Evolutionary conservation across 768 basidiomycete species (phyloP).

Genomic region (Russula emetica): DNA sequence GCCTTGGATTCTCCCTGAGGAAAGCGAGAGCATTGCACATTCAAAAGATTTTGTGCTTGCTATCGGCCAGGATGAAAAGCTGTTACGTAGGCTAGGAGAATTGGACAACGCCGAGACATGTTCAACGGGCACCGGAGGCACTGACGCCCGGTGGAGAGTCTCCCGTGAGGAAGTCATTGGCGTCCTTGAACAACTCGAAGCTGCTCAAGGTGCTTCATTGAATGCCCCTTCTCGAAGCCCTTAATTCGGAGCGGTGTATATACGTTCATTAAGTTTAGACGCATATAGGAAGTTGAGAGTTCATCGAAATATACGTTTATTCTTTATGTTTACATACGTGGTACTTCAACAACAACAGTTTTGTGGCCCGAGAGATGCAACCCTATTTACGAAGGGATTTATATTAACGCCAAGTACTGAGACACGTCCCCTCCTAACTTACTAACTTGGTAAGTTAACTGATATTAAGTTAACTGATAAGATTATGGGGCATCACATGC

Average conservation of each 20-base stretch:
- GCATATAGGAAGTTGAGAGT: not conserved
- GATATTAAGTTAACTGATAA: too few species aligned
- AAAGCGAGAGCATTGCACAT: slow-evolving; percentile 38
- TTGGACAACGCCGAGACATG: slow-evolving; percentile 66
- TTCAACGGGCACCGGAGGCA: slow-evolving; percentile 66
- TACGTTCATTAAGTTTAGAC: not conserved
- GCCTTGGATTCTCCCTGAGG: slow-evolving; percentile 35
- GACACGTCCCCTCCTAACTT: too few species aligned
- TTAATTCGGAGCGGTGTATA: not conserved
- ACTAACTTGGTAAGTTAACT: too few species aligned
- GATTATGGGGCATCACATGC: too few species aligned
- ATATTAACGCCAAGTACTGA: not conserved
- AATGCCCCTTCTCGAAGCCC: not conserved
- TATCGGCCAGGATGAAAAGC: slow-evolving; percentile 71
- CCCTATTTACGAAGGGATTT: too few species aligned
- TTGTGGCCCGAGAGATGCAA: not conserved
- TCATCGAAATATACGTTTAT: not conserved
- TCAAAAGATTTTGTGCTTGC: slow-evolving; percentile 54
- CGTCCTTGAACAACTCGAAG: slow-evolving; percentile 37
- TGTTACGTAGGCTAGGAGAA: slow-evolving; percentile 71
- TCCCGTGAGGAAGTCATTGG: slow-evolving; percentile 37
- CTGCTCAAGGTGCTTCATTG: slow-evolving; percentile 1
- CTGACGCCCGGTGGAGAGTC: slow-evolving; percentile 71
- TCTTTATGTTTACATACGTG: not conserved
- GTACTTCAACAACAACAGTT: not conserved